Evolutionary conservation across 2,329 filamentous ascomycete species (phyloP), one percentile per base, ranked within the genome.

Genomic region (Pyricularia pennisetigena): DNA sequence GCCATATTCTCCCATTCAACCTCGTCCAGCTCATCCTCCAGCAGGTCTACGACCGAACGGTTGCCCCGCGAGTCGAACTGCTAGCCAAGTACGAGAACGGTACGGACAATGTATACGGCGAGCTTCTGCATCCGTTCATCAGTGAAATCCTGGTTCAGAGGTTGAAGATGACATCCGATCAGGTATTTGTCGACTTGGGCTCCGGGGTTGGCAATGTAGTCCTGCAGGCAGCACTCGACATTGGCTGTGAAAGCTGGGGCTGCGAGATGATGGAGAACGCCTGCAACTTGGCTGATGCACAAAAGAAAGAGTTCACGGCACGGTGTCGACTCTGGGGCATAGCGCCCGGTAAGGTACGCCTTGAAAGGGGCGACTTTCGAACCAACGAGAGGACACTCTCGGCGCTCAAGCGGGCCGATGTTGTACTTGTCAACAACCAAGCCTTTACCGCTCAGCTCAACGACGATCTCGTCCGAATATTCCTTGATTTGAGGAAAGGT

Each of bases 351-450:
- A 83, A 86, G 69, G 91, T 95, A n/a, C 85, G 88, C 70, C 86
- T 99, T 7, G 86, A 94, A 70, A 83, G 89, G 62, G 95, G 93
- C 69, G 92, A 97, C 76, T 97, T 99, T 74, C 87, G 93, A 10
- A 87, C 88, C 71, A 91, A 90, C 72, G 77, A 85, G 20, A 83
- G 83, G 69, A 92, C 97, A 65, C 84, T 89, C 69, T 84, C 88
- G 28, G 89, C 89, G 8, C 83, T 99, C 66, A 90, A 90, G 77
- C 87, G 89, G 68, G 94, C 95, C 1, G 95, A 99, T 76, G 94
- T 98, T n/a, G 87, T 99, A 23, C 85, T 99, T 29, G 94, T 98
- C 74, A 99, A 99, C 82, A 99, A 99, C 79, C 94, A 98, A 79
- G 95, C 93, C 2, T 99, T 99, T 79, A 94, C 90, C 6, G 90